Evolutionary conservation across 495 filamentous ascomycete species (phyloP).

Genomic region (Aspergillus campestris): DNA sequence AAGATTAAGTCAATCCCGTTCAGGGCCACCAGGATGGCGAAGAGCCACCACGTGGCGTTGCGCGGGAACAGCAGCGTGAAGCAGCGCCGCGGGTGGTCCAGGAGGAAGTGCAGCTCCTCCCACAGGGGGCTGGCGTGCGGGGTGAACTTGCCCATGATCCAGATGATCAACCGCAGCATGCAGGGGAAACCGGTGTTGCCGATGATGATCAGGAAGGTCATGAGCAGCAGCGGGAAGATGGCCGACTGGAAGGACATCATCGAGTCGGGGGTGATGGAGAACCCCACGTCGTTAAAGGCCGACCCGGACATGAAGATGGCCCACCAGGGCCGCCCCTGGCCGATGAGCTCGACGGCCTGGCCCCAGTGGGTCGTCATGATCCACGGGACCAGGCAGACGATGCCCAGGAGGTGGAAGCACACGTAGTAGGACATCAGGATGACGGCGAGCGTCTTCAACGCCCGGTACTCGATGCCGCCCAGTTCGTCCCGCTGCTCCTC

Average conservation of each 20-base stretch:
- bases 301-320: constrained; percentile 79
- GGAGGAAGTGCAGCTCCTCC: constrained; percentile 81
- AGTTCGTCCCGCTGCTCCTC: constrained; percentile 89
- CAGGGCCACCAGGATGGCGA: constrained; percentile 71
- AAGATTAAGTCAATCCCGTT: constrained; percentile 81
- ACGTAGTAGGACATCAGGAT: constrained; percentile 72
- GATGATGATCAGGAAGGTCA: constrained; percentile 76
- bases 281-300: constrained; percentile 83
- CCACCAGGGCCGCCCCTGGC: constrained; percentile 75
- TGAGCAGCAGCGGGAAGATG: constrained; percentile 61
- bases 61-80: constrained; percentile 89
- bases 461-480: constrained; percentile 89
- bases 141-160: constrained; percentile 53
- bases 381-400: constrained; percentile 69
- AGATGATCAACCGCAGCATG: constrained; percentile 86
- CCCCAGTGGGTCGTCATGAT: constrained; percentile 56
- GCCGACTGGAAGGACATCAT: constrained; percentile 81
- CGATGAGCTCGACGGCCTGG: constrained; percentile 48
- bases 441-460: constrained; percentile 73
- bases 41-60: constrained; percentile 92
- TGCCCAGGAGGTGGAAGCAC: constrained; percentile 63
- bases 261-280: constrained; percentile 82
- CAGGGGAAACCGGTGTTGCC: constrained; percentile 94
- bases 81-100: constrained; percentile 90
- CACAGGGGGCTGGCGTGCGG: constrained; percentile 57